Evolutionary conservation across 768 basidiomycete species (phyloP).

Genomic region (Trichaptum fuscoviolaceum): DNA sequence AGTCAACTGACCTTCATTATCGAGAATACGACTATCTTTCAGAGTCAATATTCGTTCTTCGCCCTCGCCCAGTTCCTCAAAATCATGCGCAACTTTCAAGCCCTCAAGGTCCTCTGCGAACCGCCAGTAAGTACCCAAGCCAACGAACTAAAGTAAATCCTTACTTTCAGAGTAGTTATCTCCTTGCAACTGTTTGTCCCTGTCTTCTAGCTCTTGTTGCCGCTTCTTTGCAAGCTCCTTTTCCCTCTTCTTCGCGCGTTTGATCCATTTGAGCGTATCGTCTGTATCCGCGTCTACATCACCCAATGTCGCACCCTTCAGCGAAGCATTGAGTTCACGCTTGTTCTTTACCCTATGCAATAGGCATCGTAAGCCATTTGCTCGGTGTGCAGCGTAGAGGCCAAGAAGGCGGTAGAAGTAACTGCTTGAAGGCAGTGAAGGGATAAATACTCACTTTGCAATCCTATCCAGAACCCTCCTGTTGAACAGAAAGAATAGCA

Average conservation of each 20-base stretch:
- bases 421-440: constrained; percentile 24
- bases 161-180: constrained; percentile 85
- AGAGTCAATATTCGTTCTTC: constrained; percentile 94
- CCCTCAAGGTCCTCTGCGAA: constrained; percentile 80
- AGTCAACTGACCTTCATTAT: constrained; percentile 72
- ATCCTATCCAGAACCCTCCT: constrained; percentile 72
- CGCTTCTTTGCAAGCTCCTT: constrained; percentile 83
- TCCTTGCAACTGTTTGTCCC: constrained; percentile 69
- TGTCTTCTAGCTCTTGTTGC: constrained; percentile 75
- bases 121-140: constrained; percentile 3
- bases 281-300: constrained; percentile 75
- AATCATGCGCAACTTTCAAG: constrained; percentile 93
- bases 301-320: constrained; percentile 90
- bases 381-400: constrained; percentile 12
- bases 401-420: constrained; percentile 40
- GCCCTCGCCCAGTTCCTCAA: constrained; percentile 88
- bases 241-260: constrained; percentile 84
- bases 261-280: constrained; percentile 86
- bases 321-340: constrained; percentile 85
- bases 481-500: constrained; percentile 19
- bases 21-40: constrained; percentile 93
- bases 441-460: constrained; percentile 75
- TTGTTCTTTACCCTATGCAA: constrained; percentile 81
- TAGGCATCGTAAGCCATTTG: constrained; percentile 15
- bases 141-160: constrained; percentile 23